Evolutionary conservation across 768 basidiomycete species (phyloP).

Genomic region (Lentinula edodes): DNA sequence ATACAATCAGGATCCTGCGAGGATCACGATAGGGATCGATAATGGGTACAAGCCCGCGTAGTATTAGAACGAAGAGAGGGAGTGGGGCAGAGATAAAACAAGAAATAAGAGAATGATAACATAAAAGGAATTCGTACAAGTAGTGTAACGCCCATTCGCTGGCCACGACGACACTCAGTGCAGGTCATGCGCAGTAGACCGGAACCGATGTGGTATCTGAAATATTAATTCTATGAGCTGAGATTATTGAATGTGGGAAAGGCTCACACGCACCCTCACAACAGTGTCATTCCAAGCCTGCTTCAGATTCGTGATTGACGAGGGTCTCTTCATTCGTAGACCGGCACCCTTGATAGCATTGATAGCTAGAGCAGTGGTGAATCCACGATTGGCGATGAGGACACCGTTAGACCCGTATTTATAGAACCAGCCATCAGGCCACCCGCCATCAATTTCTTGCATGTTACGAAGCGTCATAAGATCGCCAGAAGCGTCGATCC

Average conservation of each 20-base stretch:
- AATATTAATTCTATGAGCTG: background rate
- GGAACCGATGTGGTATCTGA: background rate
- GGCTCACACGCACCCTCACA: background rate
- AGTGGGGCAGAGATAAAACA: background rate
- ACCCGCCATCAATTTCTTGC: constrained; percentile 53
- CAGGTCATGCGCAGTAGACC: background rate
- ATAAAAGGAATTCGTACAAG: constrained; percentile 1
- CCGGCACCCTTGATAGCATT: constrained; percentile 31
- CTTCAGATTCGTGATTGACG: constrained; percentile 1
- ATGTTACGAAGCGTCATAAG: constrained; percentile 36
- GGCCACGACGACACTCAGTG: background rate
- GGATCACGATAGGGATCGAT: background rate
- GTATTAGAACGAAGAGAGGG: background rate
- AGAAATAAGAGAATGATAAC: background rate
- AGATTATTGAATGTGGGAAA: no score
- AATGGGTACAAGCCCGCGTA: background rate
- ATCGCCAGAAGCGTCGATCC: constrained; percentile 38
- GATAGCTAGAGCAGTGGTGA: constrained; percentile 49
- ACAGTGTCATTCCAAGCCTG: constrained; percentile 5
- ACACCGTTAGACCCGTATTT: constrained; percentile 44
- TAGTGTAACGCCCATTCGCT: background rate
- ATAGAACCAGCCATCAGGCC: constrained; percentile 52
- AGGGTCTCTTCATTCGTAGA: constrained; percentile 1
- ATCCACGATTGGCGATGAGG: constrained; percentile 48
- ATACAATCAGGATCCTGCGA: constrained; percentile 1